Evolutionary conservation across 192 early-diverging fungal species (phyloP).

Genomic region (Linnemannia elongata): DNA sequence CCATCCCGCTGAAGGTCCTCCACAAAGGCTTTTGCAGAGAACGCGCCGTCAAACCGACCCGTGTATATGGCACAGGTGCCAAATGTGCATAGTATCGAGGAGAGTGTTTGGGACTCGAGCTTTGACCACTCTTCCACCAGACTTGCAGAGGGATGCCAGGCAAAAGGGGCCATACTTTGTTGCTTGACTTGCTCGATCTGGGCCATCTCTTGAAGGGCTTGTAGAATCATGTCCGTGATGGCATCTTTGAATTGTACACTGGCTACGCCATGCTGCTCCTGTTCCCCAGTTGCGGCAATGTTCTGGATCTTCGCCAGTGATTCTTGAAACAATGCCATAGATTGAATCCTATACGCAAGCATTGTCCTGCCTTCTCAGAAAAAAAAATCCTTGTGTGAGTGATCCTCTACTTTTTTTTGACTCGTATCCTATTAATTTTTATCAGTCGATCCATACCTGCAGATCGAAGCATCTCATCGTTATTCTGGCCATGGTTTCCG

Average conservation of each 20-base stretch:
- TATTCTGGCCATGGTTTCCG: background rate
- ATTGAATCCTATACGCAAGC: constrained; percentile 24
- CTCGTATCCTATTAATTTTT: background rate
- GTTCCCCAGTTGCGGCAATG: background rate
- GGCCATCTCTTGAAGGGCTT: background rate
- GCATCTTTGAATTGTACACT: background rate
- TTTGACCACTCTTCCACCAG: constrained; percentile 34
- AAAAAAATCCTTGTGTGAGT: background rate
- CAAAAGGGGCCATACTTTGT: constrained; percentile 24
- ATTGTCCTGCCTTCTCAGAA: constrained; percentile 20
- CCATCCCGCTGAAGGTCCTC: constrained; percentile 8
- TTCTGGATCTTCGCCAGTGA: constrained; percentile 17
- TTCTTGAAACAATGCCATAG: constrained; percentile 19
- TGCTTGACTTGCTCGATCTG: constrained; percentile 16
- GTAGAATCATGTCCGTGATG: background rate
- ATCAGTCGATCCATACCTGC: constrained; percentile 20
- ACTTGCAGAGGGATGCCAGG: background rate
- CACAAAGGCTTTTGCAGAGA: constrained; percentile 20
- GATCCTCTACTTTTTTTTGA: background rate
- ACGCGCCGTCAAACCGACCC: constrained; percentile 5
- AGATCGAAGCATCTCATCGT: constrained; percentile 25
- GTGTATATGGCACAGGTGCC: constrained; percentile 13
- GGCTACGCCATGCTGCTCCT: background rate
- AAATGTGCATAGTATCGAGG: constrained; percentile 22
- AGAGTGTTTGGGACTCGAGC: constrained; percentile 12